Conservation (phyloP, 306 rosid genomes). For the Fagus crenata region DNA sequence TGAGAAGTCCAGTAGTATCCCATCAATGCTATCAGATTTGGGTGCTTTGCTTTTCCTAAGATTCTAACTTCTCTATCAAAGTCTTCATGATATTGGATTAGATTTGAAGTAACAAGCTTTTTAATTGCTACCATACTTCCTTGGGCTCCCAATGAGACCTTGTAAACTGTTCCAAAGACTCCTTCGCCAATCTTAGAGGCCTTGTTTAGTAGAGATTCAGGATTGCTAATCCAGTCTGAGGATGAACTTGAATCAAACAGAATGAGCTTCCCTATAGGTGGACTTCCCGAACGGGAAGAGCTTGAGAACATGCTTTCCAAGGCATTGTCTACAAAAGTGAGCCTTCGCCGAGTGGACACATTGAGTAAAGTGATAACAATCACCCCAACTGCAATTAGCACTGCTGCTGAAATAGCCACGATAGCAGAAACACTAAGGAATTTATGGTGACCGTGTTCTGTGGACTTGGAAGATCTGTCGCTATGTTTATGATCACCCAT, state of each 20-base stretch:
- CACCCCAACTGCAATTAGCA: slow-evolving; percentile 66
- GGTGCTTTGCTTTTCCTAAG: slow-evolving; percentile 71
- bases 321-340: slow-evolving; percentile 66
- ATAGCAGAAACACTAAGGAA: slow-evolving; percentile 83
- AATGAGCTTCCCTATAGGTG: slow-evolving; percentile 70
- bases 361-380: slow-evolving; percentile 66
- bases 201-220: slow-evolving; percentile 66
- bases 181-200: slow-evolving; percentile 85
- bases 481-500: slow-evolving; percentile 44
- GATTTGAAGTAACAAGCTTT: slow-evolving; percentile 62
- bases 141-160: slow-evolving; percentile 62
- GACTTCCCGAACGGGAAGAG: slow-evolving; percentile 66
- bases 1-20: slow-evolving; percentile 89
- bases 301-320: slow-evolving; percentile 90
- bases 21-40: slow-evolving; percentile 56
- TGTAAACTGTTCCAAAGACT: slow-evolving; percentile 85
- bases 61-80: slow-evolving; percentile 70
- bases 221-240: slow-evolving; percentile 43
- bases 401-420: slow-evolving; percentile 75
- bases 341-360: slow-evolving; percentile 67
- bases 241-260: slow-evolving; percentile 61
- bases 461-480: slow-evolving; percentile 31
- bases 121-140: slow-evolving; percentile 71
- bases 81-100: slow-evolving; percentile 65
- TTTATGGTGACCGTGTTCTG: slow-evolving; percentile 42